phyloP scores from a whole-genome alignment of 1,284 basidiomycete genomes.

The Ganoderma resinaceum region DNA sequence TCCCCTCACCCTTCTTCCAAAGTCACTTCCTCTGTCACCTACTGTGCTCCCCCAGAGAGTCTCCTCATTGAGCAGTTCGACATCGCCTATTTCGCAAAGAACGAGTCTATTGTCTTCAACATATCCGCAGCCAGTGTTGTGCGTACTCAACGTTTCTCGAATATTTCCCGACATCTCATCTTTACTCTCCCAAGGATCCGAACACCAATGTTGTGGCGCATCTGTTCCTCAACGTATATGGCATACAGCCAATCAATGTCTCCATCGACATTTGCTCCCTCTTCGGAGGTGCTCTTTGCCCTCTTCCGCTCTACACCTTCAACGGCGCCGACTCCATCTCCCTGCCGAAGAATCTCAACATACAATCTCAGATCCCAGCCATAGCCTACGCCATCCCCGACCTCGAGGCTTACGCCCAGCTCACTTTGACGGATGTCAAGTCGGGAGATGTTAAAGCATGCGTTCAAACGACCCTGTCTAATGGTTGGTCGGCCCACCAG shows the following conservation, averaged over 20 bases:
- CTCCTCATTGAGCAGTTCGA: slow-evolving; percentile 86
- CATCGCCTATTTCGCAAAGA: slow-evolving; percentile 74
- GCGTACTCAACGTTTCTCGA: slow-evolving; percentile 40
- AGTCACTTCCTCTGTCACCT: slow-evolving; percentile 89
- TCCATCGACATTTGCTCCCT: slow-evolving; percentile 82
- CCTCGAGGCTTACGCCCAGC: slow-evolving; percentile 88
- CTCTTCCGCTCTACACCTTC: slow-evolving; percentile 88
- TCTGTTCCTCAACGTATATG: slow-evolving; percentile 84
- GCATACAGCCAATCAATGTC: slow-evolving; percentile 77
- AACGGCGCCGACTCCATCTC: slow-evolving; percentile 80
- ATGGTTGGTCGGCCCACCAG: slow-evolving; percentile 87
- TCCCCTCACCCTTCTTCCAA: slow-evolving; percentile 15
- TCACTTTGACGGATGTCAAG: slow-evolving; percentile 75
- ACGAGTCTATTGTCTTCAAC: slow-evolving; percentile 77
- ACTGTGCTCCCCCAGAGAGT: slow-evolving; percentile 82
- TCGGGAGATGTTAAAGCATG: slow-evolving; percentile 84
- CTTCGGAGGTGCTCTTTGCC: slow-evolving; percentile 83
- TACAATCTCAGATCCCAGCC: slow-evolving; percentile 67
- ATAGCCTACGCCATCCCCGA: slow-evolving; percentile 92
- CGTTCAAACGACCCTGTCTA: slow-evolving; percentile 90
- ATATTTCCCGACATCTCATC: slow-evolving; percentile 35
- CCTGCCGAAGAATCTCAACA: slow-evolving; percentile 67
- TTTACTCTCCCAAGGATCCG: slow-evolving; percentile 55
- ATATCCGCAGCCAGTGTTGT: slow-evolving; percentile 78
- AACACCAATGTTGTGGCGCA: slow-evolving; percentile 84